These are phyloP conservation scores for Aspergillus pseudonomiae DNA, from an alignment of 2,329 filamentous ascomycete species.

Conservation along the genomic window DNA sequence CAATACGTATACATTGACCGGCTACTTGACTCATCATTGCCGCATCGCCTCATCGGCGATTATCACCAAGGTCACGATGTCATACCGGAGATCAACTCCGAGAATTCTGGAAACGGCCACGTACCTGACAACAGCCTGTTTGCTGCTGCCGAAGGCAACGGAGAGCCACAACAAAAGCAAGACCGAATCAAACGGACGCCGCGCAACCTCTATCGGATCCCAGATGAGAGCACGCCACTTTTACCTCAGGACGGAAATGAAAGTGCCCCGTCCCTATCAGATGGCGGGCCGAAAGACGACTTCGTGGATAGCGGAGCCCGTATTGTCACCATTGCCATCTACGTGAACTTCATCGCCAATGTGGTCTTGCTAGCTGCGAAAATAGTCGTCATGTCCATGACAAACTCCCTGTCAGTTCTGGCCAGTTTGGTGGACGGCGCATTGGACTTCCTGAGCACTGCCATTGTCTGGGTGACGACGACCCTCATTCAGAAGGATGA, in stretches of 20 bases:
- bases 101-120: neutral
- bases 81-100: neutral
- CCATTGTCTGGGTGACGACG: conserved; percentile 65
- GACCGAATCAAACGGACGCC: conserved; percentile 71
- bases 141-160: neutral
- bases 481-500: conserved; percentile 62
- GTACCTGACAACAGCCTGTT: conserved; percentile 53
- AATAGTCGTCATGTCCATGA: conserved; percentile 73
- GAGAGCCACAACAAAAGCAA: conserved; percentile 40
- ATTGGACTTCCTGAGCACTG: conserved; percentile 67
- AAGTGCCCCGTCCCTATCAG: conserved; percentile 56
- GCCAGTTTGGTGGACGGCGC: conserved; percentile 69
- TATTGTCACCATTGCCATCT: conserved; percentile 85
- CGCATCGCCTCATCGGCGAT: conserved; percentile 87
- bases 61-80: conserved; percentile 55
- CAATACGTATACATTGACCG: conserved; percentile 94
- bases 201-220: conserved; percentile 78
- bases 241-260: conserved; percentile 55
- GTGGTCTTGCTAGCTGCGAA: conserved; percentile 74
- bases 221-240: conserved; percentile 36
- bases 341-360: conserved; percentile 81
- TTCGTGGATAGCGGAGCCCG: conserved; percentile 69
- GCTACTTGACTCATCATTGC: conserved; percentile 87
- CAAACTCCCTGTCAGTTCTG: conserved; percentile 68
- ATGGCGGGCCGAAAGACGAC: conserved; percentile 49